These are phyloP conservation scores for Exophiala xenobiotica DNA, from an alignment of 2,329 filamentous ascomycete genomes.

Conservation along the genomic window DNA sequence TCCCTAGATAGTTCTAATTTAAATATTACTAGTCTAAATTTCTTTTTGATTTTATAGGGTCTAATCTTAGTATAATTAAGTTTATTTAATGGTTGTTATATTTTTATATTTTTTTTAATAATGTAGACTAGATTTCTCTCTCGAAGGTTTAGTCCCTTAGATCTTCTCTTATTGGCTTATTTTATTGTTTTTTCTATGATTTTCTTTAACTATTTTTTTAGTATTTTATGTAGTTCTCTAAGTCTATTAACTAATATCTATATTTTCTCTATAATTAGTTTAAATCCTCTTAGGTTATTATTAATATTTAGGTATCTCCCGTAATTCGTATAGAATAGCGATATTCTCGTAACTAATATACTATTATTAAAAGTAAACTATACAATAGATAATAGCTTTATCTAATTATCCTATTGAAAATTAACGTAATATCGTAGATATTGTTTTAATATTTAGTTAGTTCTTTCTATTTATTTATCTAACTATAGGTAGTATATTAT, in stretches of 20 bases:
- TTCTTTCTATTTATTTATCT: constrained; percentile 19
- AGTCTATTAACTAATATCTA: constrained; percentile 4
- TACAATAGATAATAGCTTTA: constrained; percentile 3
- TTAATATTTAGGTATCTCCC: constrained; percentile 1
- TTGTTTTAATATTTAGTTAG: constrained; percentile 21
- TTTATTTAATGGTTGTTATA: constrained; percentile 15
- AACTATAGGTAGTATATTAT: constrained; percentile 16
- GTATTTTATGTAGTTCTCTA: constrained; percentile 3
- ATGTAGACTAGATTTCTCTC: constrained; percentile 13
- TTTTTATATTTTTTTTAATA: constrained; percentile 20
- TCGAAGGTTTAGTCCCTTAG: constrained; percentile 5
- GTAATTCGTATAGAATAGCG: constrained; percentile 18
- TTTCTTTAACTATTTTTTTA: constrained; percentile 10
- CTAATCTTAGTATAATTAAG: constrained; percentile 16
- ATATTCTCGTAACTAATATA: constrained; percentile 4
- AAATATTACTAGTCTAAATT: constrained; percentile 14
- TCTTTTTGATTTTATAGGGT: constrained; percentile 16
- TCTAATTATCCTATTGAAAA: no score
- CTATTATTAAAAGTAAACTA: constrained; percentile 3
- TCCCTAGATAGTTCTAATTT: constrained; percentile 9
- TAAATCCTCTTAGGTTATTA: not conserved
- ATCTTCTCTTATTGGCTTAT: no score
- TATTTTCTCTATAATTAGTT: constrained; percentile 1
- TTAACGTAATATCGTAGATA: no score
- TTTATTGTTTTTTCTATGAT: constrained; percentile 4